Conservation (phyloP, 306 rosid species). For the Castanopsis chinensis region DNA sequence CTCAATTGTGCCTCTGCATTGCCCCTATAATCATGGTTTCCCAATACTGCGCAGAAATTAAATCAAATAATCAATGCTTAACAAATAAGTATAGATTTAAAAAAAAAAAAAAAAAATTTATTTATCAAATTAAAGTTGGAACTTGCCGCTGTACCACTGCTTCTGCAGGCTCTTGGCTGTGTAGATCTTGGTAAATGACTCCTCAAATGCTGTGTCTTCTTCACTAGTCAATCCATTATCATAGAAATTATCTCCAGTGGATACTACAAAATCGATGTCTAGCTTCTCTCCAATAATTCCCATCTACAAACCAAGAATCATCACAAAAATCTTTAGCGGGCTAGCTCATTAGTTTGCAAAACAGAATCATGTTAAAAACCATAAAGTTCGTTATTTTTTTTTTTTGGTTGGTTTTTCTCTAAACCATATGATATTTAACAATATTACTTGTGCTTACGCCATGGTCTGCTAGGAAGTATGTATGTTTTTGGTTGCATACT, state of each 20-base stretch:
- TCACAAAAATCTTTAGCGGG: neutral
- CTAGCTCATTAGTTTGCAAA: neutral
- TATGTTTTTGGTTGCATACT: too few species aligned
- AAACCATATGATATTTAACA: too few species aligned
- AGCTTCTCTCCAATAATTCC: slow-evolving; percentile 50
- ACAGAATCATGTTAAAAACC: neutral
- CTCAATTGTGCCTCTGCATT: slow-evolving; percentile 50
- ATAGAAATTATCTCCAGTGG: slow-evolving; percentile 60
- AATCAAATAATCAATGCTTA: neutral
- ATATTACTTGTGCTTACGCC: too few species aligned
- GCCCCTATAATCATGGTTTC: slow-evolving; percentile 64
- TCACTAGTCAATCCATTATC: slow-evolving; percentile 42
- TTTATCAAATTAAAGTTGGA: slow-evolving; percentile 1
- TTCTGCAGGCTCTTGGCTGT: slow-evolving; percentile 43
- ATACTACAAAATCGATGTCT: slow-evolving; percentile 48
- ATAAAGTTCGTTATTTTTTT: neutral
- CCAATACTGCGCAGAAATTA: slow-evolving; percentile 42
- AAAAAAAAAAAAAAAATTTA: too few species aligned
- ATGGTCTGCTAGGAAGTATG: too few species aligned
- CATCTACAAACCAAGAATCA: slow-evolving; percentile 32
- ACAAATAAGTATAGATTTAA: neutral
- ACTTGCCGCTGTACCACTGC: slow-evolving; percentile 56
- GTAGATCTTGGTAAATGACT: slow-evolving; percentile 47
- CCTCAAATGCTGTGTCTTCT: slow-evolving; percentile 39
- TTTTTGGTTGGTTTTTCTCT: too few species aligned